These are phyloP conservation scores for Talaromyces islandicus DNA, from an alignment of 2,329 filamentous ascomycete genomes.

Conservation along the genomic window DNA sequence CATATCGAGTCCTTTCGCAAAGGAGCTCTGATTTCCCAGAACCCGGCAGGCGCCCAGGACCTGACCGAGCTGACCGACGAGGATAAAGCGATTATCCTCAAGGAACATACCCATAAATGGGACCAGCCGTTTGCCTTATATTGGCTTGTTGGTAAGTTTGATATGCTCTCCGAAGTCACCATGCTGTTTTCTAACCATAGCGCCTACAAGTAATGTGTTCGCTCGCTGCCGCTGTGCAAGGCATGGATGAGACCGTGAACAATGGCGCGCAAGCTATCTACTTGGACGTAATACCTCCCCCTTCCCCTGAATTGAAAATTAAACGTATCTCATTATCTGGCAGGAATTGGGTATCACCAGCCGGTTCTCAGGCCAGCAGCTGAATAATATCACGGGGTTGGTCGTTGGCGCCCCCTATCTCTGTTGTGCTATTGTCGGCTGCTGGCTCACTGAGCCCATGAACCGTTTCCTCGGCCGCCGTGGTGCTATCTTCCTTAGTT, in stretches of 20 bases:
- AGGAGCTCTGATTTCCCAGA: constrained; percentile 47
- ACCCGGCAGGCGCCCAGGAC: constrained; percentile 44
- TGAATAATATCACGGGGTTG: constrained; percentile 35
- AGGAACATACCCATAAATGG: constrained; percentile 48
- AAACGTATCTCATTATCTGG: not conserved
- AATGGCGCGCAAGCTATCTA: constrained; percentile 41
- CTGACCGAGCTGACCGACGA: constrained; percentile 42
- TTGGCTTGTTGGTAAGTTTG: constrained; percentile 34
- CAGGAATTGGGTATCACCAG: constrained; percentile 10
- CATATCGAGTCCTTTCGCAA: constrained; percentile 46
- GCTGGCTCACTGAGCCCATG: constrained; percentile 58
- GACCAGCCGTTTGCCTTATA: constrained; percentile 45
- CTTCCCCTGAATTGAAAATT: not conserved
- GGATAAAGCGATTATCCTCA: constrained; percentile 36
- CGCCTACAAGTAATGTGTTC: constrained; percentile 40
- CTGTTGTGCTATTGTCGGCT: constrained; percentile 39
- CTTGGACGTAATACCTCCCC: constrained; percentile 17
- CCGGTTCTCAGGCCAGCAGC: constrained; percentile 19
- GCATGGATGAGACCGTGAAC: constrained; percentile 47
- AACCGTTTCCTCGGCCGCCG: constrained; percentile 53
- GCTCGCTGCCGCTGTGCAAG: constrained; percentile 50
- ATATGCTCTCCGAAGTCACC: not conserved
- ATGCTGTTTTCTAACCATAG: not conserved
- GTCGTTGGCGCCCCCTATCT: constrained; percentile 43
- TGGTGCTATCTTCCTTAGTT: constrained; percentile 40